Percentiles rank a stretch among this genome's conserved stretches.
Evolutionary conservation across 805 yeast species (phyloP).

Genomic region (Ogataea zsoltii): DNA sequence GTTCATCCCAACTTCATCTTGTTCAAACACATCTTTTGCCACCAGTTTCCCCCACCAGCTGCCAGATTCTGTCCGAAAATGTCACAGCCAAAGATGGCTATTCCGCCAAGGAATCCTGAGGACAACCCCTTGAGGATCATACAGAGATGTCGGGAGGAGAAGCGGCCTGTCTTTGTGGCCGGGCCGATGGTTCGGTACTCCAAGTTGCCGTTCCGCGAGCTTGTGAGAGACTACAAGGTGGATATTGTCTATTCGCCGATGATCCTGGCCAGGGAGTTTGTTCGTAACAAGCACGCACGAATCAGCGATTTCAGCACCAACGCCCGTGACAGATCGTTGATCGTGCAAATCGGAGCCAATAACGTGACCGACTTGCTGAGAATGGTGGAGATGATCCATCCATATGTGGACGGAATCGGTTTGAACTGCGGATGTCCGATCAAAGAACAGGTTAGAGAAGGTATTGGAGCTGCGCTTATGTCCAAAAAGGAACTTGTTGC

Average conservation of each 20-base stretch:
- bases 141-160: conserved; percentile 44
- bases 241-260: conserved; percentile 94
- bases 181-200: conserved; percentile 99
- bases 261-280: conserved; percentile 95
- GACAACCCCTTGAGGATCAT: conserved; percentile 57
- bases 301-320: conserved; percentile 84
- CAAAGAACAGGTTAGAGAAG: conserved; percentile 90
- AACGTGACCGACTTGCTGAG: conserved; percentile 78
- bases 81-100: conserved; percentile 17
- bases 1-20: not conserved
- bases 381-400: conserved; percentile 86
- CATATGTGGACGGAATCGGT: conserved; percentile 91
- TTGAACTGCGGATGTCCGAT: conserved; percentile 98
- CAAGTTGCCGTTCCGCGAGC: conserved; percentile 85
- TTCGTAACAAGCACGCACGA: conserved; percentile 78
- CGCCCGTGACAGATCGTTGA: conserved; percentile 62
- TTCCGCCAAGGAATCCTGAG: conserved; percentile 38
- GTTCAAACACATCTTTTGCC: no score
- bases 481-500: conserved; percentile 77
- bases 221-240: conserved; percentile 68
- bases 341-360: conserved; percentile 90
- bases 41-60: no score
- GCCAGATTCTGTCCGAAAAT: not conserved
- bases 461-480: conserved; percentile 96
- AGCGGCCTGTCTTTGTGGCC: conserved; percentile 61